Evolutionary conservation across 148 eudicot species (phyloP), one percentile per base, ranked within the genome.

Genomic region (Camellia sinensis): DNA sequence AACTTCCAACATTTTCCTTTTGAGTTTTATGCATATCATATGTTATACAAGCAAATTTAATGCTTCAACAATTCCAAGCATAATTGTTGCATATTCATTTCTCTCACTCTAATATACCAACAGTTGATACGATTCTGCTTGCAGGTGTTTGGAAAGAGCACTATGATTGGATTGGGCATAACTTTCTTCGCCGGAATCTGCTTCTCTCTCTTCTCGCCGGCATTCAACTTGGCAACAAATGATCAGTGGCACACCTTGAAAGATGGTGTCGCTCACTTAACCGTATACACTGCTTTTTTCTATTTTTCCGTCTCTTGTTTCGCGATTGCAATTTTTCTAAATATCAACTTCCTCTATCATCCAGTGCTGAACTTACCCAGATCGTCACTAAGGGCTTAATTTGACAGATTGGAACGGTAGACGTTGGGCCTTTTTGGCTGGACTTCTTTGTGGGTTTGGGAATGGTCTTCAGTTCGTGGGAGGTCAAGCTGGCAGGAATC

Each of bases 391-490:
- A 91, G 78, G 78, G 87, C 86, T 13, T 92, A 92, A n/a, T 75
- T 44, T 92, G 9, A 77, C 67, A n/a, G 97, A 92, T 76, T 87
- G 91, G 84, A 76, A 94, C 78, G 98, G 98, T 52, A 81, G 98
- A 88, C 85, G 85, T 5, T 94, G 97, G 98, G 98, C 98, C 44
- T 62, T 94, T 21, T 67, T 90, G 62, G 95, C 98, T 11, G 97
- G 97, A 21, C 82, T 94, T 77, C 74, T 92, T 57, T 92, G 98
- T 80, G 95, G 98, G 21, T 90, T 90, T 65, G 98, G 98, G 1
- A 94, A 91, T 66, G 98, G 97, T n/a, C 97, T 94, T 78, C 98
- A 94, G 80, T 92, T 94, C 80, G 85, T 94, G 86, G 98, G 97
- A 48, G 98, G 98, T 53, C 89, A 94, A 84, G 95, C 97, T 54